Evolutionary conservation across 148 eudicot genomes (phyloP), one percentile per base, ranked within the genome.

Genomic region (Camellia japonica): DNA sequence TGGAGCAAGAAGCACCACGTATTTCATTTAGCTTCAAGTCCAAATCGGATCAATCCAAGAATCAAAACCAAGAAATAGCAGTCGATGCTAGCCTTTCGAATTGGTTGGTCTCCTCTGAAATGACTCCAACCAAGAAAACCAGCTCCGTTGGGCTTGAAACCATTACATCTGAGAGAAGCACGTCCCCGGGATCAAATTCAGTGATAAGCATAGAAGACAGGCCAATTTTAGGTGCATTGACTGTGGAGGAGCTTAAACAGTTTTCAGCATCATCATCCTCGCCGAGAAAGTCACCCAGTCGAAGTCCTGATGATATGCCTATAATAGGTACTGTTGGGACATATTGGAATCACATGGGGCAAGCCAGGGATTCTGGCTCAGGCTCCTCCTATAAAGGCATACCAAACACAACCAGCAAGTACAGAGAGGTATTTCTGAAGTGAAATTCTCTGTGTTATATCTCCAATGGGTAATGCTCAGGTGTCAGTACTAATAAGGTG

Each of bases 341-440:
- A 70, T 90, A 90, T 76, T 90, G 97, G 99, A 91, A 84, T 77
- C 80, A 80, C 47, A 76, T 71, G 66, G 83, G 80, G 46, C 85
- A 87, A 19, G 69, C 79, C 30, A 85, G 75, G 73, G 87, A 83
- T 46, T 79, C 87, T 64, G 80, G 84, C 75, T 83, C 95, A 64
- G 84, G 66, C 47, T 89, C 99, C 62, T 90, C 99, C 18, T 90
- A 83, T 74, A 97, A 94, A 86, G 98, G 97, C 89, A 92, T 92
- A 79, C 97, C 97, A 51, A 96, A 92, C 81, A 90, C 95, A 67
- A 91, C 91, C 76, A 94, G 98, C 92, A 97, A 97, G 88, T 97
- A 94, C 47, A 90, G 92, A 88, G 99, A 96, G 97, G 98, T 96
- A 89, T 68, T 65, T 66, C 14, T 20, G 68, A 77, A 59, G 59